A percentile compares a stretch with the other conserved stretches of the same genome.
Evolutionary conservation across 345 rosid genomes (phyloP).

Genomic region (Firmiana major): DNA sequence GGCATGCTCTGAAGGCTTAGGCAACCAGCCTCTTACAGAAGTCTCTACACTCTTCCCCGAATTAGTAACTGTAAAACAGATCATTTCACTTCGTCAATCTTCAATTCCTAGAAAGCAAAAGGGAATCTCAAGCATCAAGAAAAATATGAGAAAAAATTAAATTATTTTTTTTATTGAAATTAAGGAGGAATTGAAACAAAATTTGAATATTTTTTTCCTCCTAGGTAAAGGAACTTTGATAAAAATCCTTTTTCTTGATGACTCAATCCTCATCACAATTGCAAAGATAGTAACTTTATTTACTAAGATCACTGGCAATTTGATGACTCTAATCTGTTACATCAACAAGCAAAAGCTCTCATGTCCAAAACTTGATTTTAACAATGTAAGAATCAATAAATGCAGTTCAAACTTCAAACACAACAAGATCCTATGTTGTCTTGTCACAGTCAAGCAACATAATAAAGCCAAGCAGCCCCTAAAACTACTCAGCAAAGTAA

Average conservation of each 20-base stretch:
- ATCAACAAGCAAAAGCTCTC: not conserved
- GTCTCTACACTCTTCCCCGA: slow-evolving; percentile 61
- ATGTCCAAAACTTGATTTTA: not conserved
- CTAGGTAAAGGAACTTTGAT: not conserved
- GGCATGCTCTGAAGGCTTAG: slow-evolving; percentile 43
- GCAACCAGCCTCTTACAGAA: slow-evolving; percentile 61
- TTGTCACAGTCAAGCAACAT: not conserved
- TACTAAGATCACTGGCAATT: not conserved
- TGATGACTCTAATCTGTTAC: not conserved
- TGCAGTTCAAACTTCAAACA: not conserved
- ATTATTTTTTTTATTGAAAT: too few species aligned
- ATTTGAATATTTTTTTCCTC: too few species aligned
- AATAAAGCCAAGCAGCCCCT: not conserved
- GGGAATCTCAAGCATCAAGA: not conserved
- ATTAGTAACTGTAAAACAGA: slow-evolving; percentile 48
- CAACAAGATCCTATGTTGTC: not conserved
- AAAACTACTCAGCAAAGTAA: not conserved
- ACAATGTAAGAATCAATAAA: too few species aligned
- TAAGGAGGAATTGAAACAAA: not conserved
- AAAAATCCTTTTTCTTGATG: too few species aligned
- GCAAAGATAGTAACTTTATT: too few species aligned
- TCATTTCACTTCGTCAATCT: not conserved
- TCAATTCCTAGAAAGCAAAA: not conserved
- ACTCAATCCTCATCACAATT: too few species aligned
- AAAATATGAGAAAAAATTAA: not conserved